phyloP scores from a whole-genome alignment of 768 basidiomycete species.

The Tulasnella sp. region DNA sequence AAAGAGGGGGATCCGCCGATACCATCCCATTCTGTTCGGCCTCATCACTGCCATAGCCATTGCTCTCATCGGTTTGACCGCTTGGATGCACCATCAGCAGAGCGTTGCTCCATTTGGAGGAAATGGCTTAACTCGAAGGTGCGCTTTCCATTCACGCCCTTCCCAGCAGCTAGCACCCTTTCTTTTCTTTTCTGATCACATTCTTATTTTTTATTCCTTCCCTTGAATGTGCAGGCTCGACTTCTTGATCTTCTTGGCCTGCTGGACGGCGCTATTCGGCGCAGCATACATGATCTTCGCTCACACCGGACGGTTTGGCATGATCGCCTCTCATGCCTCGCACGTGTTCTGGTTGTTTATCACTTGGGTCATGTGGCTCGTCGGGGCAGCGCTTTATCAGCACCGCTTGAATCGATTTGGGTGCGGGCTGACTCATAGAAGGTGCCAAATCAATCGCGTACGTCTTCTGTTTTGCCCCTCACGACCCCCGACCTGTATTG shows the following conservation, averaged over 20 bases:
- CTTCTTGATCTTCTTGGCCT: constrained; percentile 3
- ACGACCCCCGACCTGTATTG: background rate
- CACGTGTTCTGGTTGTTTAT: background rate
- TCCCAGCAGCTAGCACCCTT: background rate
- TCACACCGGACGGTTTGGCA: constrained; percentile 1
- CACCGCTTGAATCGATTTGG: background rate
- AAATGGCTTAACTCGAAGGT: background rate
- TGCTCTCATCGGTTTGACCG: background rate
- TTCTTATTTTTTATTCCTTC: too few species aligned
- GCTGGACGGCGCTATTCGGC: constrained; percentile 1
- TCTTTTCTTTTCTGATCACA: background rate
- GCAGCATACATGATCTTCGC: constrained; percentile 5
- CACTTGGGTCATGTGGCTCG: background rate
- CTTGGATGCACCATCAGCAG: background rate
- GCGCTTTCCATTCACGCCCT: background rate
- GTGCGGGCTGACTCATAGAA: background rate
- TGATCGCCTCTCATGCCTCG: background rate
- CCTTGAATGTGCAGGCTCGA: background rate
- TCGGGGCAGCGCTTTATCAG: constrained; percentile 4
- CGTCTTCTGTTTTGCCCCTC: background rate
- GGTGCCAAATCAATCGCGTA: background rate
- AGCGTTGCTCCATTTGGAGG: background rate
- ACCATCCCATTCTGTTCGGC: background rate
- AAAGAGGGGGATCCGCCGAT: background rate
- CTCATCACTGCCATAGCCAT: constrained; percentile 6